A percentile compares a stretch with the other conserved stretches of the same genome.
Evolutionary conservation across 805 yeast genomes (phyloP).

Genomic region (Candida parachauliodes): DNA sequence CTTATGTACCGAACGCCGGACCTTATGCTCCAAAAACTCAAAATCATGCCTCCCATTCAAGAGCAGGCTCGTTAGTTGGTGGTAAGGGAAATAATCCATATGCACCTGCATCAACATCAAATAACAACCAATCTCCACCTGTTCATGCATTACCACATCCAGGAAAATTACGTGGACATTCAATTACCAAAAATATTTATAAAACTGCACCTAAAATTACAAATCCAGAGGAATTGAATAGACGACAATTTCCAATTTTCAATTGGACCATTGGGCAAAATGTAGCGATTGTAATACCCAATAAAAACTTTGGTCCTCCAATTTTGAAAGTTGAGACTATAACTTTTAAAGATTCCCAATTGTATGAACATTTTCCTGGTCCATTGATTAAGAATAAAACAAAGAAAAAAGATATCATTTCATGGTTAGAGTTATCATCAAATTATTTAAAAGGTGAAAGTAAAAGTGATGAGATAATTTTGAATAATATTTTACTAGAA

Average conservation of each 20-base stretch:
- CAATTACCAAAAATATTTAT: conserved; percentile 18
- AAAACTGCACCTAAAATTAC: conserved; percentile 10
- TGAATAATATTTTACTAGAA: conserved; percentile 26
- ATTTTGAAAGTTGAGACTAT: conserved; percentile 31
- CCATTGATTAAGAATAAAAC: conserved; percentile 59
- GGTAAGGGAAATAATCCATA: conserved; percentile 41
- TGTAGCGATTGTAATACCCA: conserved; percentile 28
- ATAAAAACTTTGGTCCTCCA: conserved; percentile 23
- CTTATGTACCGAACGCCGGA: conserved; percentile 42
- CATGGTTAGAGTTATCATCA: conserved; percentile 45
- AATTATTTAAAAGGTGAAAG: conserved; percentile 11
- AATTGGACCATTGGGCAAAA: conserved; percentile 48
- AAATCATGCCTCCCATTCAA: conserved; percentile 25
- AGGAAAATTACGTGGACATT: conserved; percentile 24
- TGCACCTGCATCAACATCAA: conserved; percentile 28
- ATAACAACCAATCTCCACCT: neutral
- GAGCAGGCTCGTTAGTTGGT: conserved; percentile 39
- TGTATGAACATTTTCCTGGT: conserved; percentile 52
- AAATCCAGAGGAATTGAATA: conserved; percentile 52
- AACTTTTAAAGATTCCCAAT: conserved; percentile 19
- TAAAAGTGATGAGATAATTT: conserved; percentile 23
- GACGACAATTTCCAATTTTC: conserved; percentile 73
- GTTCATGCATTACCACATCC: conserved; percentile 9
- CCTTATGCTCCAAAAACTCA: conserved; percentile 40
- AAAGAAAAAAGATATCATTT: conserved; percentile 63